A percentile compares a stretch with the other conserved stretches of the same genome.
phyloP scores from a whole-genome alignment of 495 filamentous ascomycete genomes.

The Penicillium arizonense region DNA sequence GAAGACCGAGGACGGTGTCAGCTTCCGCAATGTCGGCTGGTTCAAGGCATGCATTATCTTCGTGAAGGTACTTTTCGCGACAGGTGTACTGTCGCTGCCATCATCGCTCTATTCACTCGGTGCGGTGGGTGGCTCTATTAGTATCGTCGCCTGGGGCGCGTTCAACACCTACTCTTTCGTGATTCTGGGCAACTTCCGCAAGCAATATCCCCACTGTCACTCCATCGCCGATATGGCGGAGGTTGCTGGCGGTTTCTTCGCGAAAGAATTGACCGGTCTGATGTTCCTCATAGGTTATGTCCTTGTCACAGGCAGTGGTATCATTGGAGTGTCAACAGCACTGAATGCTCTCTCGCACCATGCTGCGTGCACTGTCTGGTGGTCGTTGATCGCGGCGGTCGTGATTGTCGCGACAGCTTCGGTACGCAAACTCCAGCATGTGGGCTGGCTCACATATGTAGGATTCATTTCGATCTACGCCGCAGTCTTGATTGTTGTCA shows the following conservation, averaged over 20 bases:
- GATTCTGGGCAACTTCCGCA: slow-evolving; percentile 32
- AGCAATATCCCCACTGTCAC: slow-evolving; percentile 34
- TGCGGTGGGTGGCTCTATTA: slow-evolving; percentile 54
- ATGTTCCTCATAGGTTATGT: slow-evolving; percentile 48
- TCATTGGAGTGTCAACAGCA: slow-evolving; percentile 46
- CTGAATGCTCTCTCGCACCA: slow-evolving; percentile 51
- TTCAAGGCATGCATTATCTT: slow-evolving; percentile 52
- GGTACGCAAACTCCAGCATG: slow-evolving; percentile 34
- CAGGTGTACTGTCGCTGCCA: slow-evolving; percentile 61
- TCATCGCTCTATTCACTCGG: slow-evolving; percentile 58
- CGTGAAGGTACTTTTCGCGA: slow-evolving; percentile 52
- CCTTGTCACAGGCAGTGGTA: slow-evolving; percentile 43
- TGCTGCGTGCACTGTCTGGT: slow-evolving; percentile 47
- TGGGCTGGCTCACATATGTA: slow-evolving; percentile 43
- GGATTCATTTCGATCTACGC: slow-evolving; percentile 44
- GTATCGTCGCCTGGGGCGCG: slow-evolving; percentile 56
- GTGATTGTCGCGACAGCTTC: slow-evolving; percentile 54
- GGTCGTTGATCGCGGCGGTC: slow-evolving; percentile 49
- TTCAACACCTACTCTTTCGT: slow-evolving; percentile 51
- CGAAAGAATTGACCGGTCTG: slow-evolving; percentile 35
- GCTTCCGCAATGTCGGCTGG: slow-evolving; percentile 56
- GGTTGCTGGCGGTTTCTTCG: slow-evolving; percentile 58
- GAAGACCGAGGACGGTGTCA: slow-evolving; percentile 42
- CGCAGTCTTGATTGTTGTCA: slow-evolving; percentile 48
- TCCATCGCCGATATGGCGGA: slow-evolving; percentile 67